phyloP scores from a whole-genome alignment of 163 green algal genomes.

The Chlorella variabilis region DNA sequence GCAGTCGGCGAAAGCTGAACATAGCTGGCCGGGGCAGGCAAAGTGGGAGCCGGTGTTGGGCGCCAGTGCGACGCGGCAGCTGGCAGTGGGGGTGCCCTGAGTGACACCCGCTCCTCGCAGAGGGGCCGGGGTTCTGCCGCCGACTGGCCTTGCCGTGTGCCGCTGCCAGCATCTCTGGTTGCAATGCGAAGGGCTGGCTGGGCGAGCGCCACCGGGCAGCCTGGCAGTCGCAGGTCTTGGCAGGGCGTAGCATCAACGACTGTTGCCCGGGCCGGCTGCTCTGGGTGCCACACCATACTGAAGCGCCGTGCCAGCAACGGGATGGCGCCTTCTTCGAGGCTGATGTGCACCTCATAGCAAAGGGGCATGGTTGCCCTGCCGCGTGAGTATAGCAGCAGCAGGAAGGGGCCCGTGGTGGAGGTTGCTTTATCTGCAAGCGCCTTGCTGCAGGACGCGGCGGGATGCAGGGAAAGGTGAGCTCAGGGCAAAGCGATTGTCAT shows the following conservation, averaged over 20 bases:
- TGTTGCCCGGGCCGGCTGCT: neutral
- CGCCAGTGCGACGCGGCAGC: no score
- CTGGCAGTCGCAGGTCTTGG: neutral
- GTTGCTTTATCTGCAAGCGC: conserved; percentile 16
- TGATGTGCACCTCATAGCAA: conserved; percentile 26
- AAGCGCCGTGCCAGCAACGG: conserved; percentile 17
- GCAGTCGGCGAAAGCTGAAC: no score
- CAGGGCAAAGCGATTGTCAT: no score
- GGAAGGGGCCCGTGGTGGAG: neutral
- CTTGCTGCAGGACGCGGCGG: neutral
- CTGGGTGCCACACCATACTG: neutral
- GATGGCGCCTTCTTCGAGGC: neutral
- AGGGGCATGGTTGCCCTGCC: neutral
- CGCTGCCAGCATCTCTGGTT: no score
- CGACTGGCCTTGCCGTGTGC: no score
- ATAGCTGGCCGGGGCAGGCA: no score
- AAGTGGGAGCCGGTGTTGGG: no score
- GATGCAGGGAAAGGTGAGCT: no score
- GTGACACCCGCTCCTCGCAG: no score
- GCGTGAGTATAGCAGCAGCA: conserved; percentile 18
- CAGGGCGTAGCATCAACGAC: neutral
- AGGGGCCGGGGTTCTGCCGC: no score
- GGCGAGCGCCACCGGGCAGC: conserved; percentile 4
- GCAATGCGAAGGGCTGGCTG: no score
- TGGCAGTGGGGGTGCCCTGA: no score